Conservation (phyloP, 768 basidiomycete genomes). For the Trametes elegans region DNA sequence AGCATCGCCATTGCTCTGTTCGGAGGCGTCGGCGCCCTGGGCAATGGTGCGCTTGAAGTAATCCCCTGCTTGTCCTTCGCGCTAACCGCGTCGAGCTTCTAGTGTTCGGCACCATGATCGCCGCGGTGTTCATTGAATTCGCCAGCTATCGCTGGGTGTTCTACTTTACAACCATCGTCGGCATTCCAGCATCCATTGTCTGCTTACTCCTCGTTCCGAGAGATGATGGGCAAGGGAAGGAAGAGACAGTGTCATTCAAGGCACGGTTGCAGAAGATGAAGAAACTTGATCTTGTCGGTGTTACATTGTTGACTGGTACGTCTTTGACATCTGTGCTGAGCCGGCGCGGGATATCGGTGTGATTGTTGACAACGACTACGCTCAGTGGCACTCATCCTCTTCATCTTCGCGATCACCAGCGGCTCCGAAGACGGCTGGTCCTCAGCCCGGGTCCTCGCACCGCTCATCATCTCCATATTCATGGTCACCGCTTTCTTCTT, state of each 20-base stretch:
- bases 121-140: conserved; percentile 31
- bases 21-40: conserved; percentile 40
- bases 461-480: conserved; percentile 37
- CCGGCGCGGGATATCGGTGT: too few relatives aligned
- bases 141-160: conserved; percentile 42
- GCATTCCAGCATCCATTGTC: conserved; percentile 12
- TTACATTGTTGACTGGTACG: conserved; percentile 29
- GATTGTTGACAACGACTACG: too few relatives aligned
- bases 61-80: neutral
- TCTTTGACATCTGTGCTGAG: neutral
- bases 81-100: neutral
- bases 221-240: neutral
- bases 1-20: conserved; percentile 39
- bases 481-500: conserved; percentile 37
- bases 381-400: conserved; percentile 28
- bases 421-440: conserved; percentile 39
- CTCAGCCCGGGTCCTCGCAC: conserved; percentile 35
- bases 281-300: conserved; percentile 28
- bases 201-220: neutral
- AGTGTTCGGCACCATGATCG: conserved; percentile 32
- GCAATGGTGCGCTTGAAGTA: conserved; percentile 33
- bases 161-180: conserved; percentile 38
- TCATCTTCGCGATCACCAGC: conserved; percentile 32
- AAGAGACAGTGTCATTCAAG: neutral
- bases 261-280: conserved; percentile 6